A percentile compares a stretch with the other conserved stretches of the same genome.
Conservation (phyloP, 2,329 filamentous ascomycete genomes). For the Colletotrichum salicis region DNA sequence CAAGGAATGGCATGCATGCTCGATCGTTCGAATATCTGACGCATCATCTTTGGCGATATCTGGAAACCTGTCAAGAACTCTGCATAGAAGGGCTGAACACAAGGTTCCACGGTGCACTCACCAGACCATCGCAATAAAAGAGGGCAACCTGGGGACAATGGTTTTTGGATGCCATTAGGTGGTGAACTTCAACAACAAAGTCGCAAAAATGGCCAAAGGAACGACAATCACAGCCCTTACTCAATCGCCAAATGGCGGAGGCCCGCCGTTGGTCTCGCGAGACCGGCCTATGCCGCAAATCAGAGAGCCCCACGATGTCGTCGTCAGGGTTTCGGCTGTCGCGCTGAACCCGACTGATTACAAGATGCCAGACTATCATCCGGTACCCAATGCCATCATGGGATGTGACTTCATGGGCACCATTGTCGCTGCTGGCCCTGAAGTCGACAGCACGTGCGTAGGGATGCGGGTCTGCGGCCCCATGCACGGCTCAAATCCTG, state of each 20-base stretch:
- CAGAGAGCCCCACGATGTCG: background rate
- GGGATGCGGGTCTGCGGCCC: constrained; percentile 1
- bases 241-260: background rate
- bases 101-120: background rate
- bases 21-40: background rate
- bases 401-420: background rate
- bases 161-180: background rate
- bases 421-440: background rate
- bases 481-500: background rate
- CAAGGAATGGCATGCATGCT: background rate
- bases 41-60: background rate
- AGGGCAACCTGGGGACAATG: background rate
- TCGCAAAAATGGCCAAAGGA: background rate
- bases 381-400: background rate
- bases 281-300: background rate
- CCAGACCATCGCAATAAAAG: background rate
- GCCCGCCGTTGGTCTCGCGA: background rate
- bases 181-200: background rate
- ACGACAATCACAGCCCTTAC: background rate
- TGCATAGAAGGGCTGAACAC: background rate
- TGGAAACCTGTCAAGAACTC: background rate
- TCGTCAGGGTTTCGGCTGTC: background rate
- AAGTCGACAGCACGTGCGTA: background rate
- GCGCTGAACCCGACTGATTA: constrained; percentile 6
- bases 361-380: constrained; percentile 7